Conservation (phyloP, 1,284 basidiomycete genomes). For the Cerrena zonata region DNA sequence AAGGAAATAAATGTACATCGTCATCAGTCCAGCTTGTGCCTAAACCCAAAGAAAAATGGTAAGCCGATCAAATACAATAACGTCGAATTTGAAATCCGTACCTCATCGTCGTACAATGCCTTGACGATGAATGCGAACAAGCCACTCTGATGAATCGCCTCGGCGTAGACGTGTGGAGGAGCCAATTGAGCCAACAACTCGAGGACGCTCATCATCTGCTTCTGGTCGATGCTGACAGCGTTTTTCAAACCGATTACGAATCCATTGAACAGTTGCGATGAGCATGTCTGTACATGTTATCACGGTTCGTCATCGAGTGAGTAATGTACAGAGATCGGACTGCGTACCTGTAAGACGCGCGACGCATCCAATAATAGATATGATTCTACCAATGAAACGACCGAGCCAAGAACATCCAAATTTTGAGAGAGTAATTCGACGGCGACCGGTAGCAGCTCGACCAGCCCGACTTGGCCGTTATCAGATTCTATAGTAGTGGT, state of each 20-base stretch:
- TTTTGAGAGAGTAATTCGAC: conserved; percentile 61
- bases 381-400: conserved; percentile 69
- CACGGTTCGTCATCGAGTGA: conserved; percentile 1
- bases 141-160: conserved; percentile 63
- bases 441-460: conserved; percentile 65
- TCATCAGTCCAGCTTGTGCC: conserved; percentile 50
- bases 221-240: conserved; percentile 49
- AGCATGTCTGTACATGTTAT: conserved; percentile 44
- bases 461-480: conserved; percentile 48
- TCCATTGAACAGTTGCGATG: conserved; percentile 50
- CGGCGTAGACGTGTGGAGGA: conserved; percentile 60
- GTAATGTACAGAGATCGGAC: background rate
- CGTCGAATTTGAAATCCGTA: conserved; percentile 22
- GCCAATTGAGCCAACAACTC: conserved; percentile 56
- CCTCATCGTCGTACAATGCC: conserved; percentile 59
- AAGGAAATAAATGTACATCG: conserved; percentile 63
- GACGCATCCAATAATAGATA: conserved; percentile 72
- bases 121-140: conserved; percentile 59
- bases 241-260: conserved; percentile 44
- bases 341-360: conserved; percentile 61
- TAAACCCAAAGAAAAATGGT: conserved; percentile 35
- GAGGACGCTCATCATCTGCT: conserved; percentile 50
- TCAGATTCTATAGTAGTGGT: conserved; percentile 47
- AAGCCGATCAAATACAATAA: too few relatives aligned
- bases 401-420: conserved; percentile 69